Conservation (phyloP, 495 filamentous ascomycete species). For the Podospora appendiculata region DNA sequence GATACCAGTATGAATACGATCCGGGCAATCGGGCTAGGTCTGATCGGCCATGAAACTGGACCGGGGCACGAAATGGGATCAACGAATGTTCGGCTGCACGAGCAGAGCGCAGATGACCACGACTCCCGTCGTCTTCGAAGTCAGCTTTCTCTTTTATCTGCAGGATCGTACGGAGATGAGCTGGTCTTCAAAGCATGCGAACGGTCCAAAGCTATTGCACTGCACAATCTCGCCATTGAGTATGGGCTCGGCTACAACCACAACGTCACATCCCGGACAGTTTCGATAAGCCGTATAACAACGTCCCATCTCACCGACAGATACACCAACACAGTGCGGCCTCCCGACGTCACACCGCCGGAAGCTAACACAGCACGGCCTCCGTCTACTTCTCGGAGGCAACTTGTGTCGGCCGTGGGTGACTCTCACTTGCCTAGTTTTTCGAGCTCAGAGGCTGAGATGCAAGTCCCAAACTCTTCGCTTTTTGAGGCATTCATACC, state of each 20-base stretch:
- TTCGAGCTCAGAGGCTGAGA: background rate
- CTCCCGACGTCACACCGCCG: background rate
- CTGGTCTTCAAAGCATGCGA: conserved; percentile 24
- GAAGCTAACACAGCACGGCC: background rate
- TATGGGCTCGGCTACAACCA: conserved; percentile 18
- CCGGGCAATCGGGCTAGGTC: background rate
- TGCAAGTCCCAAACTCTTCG: background rate
- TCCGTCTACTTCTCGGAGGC: too few species aligned
- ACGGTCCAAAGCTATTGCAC: conserved; percentile 14
- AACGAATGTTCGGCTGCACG: too few species aligned
- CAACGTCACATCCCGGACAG: conserved; percentile 11
- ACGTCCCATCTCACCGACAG: background rate
- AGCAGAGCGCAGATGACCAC: background rate
- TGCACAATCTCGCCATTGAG: conserved; percentile 19
- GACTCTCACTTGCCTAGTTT: background rate
- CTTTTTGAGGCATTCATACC: background rate
- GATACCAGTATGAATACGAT: background rate
- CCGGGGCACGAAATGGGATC: background rate
- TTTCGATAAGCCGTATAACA: conserved; percentile 14
- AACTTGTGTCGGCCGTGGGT: background rate
- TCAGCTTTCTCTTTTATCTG: conserved; percentile 18
- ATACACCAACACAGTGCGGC: background rate
- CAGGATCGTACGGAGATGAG: conserved; percentile 21
- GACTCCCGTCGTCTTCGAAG: conserved; percentile 12
- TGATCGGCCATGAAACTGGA: background rate